A percentile compares a stretch with the other conserved stretches of the same genome.
These are phyloP conservation scores for Neoboletus brunneissimus DNA, from an alignment of 768 basidiomycete species.

Conservation along the genomic window DNA sequence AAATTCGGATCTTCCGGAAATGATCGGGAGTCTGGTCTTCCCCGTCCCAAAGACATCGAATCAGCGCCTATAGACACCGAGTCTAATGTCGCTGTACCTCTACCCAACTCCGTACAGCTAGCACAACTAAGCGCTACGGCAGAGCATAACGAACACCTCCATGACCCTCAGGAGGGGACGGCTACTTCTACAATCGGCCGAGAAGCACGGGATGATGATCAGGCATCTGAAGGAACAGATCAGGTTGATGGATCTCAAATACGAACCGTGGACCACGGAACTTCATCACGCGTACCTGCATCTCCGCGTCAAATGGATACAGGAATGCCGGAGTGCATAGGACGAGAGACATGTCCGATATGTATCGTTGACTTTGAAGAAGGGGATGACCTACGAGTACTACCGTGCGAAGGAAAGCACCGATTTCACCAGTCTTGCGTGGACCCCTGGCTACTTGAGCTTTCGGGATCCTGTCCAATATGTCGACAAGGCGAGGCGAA, in stretches of 20 bases:
- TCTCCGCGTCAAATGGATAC: slow-evolving; percentile 32
- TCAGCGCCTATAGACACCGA: slow-evolving; percentile 2
- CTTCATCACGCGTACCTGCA: neutral
- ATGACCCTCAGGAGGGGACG: neutral
- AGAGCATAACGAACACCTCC: neutral
- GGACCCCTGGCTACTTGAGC: slow-evolving; percentile 88
- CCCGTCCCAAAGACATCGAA: slow-evolving; percentile 35
- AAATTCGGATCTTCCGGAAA: slow-evolving; percentile 58
- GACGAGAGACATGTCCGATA: slow-evolving; percentile 88
- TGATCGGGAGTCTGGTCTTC: slow-evolving; percentile 8
- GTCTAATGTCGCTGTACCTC: neutral
- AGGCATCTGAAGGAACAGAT: slow-evolving; percentile 3
- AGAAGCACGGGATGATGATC: slow-evolving; percentile 1
- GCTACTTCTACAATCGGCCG: neutral
- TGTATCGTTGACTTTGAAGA: slow-evolving; percentile 94
- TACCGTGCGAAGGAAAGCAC: slow-evolving; percentile 91
- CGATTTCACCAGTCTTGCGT: slow-evolving; percentile 88
- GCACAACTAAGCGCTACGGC: neutral
- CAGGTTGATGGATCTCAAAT: slow-evolving; percentile 3
- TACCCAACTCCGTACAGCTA: slow-evolving; percentile 12
- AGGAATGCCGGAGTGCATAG: slow-evolving; percentile 62
- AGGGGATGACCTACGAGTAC: slow-evolving; percentile 84
- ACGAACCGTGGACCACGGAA: neutral
- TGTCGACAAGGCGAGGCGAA: slow-evolving; percentile 75
- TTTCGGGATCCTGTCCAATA: slow-evolving; percentile 88